A percentile compares a stretch with the other conserved stretches of the same genome.
phyloP scores from a whole-genome alignment of 2,329 filamentous ascomycete species.

The Karstenula rhodostoma region DNA sequence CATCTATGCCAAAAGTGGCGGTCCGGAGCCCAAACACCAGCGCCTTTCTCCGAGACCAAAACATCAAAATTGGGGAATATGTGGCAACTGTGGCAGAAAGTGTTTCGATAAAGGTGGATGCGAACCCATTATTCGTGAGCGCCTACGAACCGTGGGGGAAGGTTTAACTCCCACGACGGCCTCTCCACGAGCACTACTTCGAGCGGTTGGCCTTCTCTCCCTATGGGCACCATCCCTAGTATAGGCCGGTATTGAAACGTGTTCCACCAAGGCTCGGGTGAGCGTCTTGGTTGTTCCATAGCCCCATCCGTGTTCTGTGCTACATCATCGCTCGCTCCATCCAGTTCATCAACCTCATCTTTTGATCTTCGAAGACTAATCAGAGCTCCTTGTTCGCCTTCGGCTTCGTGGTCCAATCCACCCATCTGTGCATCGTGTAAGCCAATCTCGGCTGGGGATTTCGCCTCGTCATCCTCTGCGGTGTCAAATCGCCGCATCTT shows the following conservation, averaged over 20 bases:
- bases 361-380: slow-evolving; percentile 35
- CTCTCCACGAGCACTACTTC: slow-evolving; percentile 92
- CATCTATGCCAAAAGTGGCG: not conserved
- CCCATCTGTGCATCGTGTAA: slow-evolving; percentile 30
- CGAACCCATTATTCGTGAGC: slow-evolving; percentile 38
- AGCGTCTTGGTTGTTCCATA: slow-evolving; percentile 31
- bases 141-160: slow-evolving; percentile 70
- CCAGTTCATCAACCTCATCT: slow-evolving; percentile 27
- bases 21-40: not conserved
- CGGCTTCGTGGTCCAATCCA: slow-evolving; percentile 44
- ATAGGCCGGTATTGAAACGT: slow-evolving; percentile 97
- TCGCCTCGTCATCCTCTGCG: slow-evolving; percentile 42
- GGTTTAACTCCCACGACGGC: slow-evolving; percentile 81
- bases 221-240: slow-evolving; percentile 73
- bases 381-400: slow-evolving; percentile 41
- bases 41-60: slow-evolving; percentile 4
- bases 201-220: slow-evolving; percentile 55
- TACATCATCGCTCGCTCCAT: slow-evolving; percentile 22
- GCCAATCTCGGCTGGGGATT: slow-evolving; percentile 36
- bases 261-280: slow-evolving; percentile 68
- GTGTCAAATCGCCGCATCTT: slow-evolving; percentile 60
- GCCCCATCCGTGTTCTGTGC: slow-evolving; percentile 23
- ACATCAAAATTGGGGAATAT: not conserved
- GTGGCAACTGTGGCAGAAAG: not conserved
- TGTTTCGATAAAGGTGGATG: not conserved